Evolutionary conservation across 2,329 filamentous ascomycete genomes (phyloP), one percentile per base, ranked within the genome.

Genomic region (Orbilia javanica): DNA sequence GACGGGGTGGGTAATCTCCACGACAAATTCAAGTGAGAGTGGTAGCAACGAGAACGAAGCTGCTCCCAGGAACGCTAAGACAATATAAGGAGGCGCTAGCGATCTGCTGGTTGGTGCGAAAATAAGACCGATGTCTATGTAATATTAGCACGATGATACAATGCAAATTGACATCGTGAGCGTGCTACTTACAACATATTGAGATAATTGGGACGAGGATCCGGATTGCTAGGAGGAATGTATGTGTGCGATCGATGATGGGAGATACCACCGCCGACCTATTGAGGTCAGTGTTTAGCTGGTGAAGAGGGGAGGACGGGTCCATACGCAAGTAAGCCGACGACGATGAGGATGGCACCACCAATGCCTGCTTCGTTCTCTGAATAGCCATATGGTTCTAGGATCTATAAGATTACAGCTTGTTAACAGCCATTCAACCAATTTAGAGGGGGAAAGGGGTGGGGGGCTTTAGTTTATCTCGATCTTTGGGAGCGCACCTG

Each of bases 291-390:
- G 52, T 52, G 13, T 20, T 29, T 18, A 20, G 11, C 10, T n/a
- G 11, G 18, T 27, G 3, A 46, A 7, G 13, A 36, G 15, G 31
- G 25, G 39, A 15, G 52, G n/a, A 42, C 46, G 31, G 34, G 18
- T 20, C n/a, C 67, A 31, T 79, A 79, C 74, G 88, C 84, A 52
- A 96, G 87, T 0, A 99, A 89, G 7, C 96, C 96, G 66, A 96
- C 92, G 55, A 97, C 87, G 83, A 98, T 98, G 36, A 98, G 88
- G 7, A 98, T 84, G 0, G 92, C 96, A 80, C 96, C 96, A 10
- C 91, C 93, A 82, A 98, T 94, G 36, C 96, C 96, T 22, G 95
- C 93, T 70, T 97, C 88, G 80, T 91, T 91, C 83, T 97, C 92
- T 75, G 86, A 88, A 87, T 93, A 97, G 82, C 90, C 92, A 85